Evolutionary conservation across 371 early-diverging fungal genomes (phyloP), one percentile per base, ranked within the genome.

Genomic region (Mortierella sp.): DNA sequence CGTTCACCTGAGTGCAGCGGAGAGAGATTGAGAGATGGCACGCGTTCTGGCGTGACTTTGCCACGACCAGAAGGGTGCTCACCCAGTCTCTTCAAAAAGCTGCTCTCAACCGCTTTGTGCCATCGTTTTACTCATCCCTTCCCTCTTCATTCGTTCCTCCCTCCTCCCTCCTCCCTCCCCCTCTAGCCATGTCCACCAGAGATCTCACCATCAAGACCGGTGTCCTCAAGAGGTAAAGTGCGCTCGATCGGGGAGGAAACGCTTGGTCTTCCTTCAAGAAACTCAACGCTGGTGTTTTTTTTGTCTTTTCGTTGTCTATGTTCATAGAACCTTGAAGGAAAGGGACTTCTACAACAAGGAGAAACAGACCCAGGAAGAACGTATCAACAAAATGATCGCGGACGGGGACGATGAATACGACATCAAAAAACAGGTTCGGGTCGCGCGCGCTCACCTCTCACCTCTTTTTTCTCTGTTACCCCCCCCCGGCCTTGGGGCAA

Each of bases 381-480:
- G 66, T 23, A 78, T 78, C 31, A 67, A 67, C 14, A 63, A 5
- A 13, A 71, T 78, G 78, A 39, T 71, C 3, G 78, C 63, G 38
- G 60, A 71, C 39, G 67, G 71, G 48, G 64, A 67, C 4, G 67
- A 78, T 13, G 60, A 70, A 19, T 78, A 78, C 42, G 71, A 71
- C 14, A 71, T 78, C 61, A 78, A 71, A 67, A 66, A 78, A 60
- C 78, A 78, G 76, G 76, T 69, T n/a, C n/a, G n/a, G n/a, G n/a
- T n/a, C n/a, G n/a, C n/a, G 70, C 23, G 12, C 9, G 38, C 1
- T 23, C 28, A 31, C 16, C 13, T 8, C 24, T 50, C 30, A 27
- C 46, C 28, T 31, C 24, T 38, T 54, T 30, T 18, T 19, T 63
- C 24, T 54, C 21, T 39, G 41, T 16, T 16, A 41, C 16, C 41